A percentile compares a stretch with the other conserved stretches of the same genome.
phyloP scores from a whole-genome alignment of 495 filamentous ascomycete species.

The Bacidia gigantensis region DNA sequence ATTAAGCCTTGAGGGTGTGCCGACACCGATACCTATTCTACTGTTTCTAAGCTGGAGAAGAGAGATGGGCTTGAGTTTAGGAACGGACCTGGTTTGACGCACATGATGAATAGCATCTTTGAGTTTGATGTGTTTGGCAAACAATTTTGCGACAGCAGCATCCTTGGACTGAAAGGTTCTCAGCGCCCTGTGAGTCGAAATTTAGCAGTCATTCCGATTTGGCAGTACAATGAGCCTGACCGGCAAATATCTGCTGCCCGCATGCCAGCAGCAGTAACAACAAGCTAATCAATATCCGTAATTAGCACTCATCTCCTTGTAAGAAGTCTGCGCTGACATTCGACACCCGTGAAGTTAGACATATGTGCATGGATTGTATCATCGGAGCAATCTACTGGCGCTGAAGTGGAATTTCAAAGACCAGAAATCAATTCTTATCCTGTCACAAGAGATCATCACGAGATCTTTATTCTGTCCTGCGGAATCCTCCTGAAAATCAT shows the following conservation, averaged over 20 bases:
- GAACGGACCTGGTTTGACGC: slow-evolving; percentile 39
- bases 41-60: slow-evolving; percentile 1
- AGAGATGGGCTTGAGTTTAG: background rate
- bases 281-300: background rate
- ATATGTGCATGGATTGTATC: no score
- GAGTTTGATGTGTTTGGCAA: slow-evolving; percentile 96
- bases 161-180: slow-evolving; percentile 67
- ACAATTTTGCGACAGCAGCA: slow-evolving; percentile 71
- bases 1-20: slow-evolving; percentile 68
- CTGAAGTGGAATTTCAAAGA: no score
- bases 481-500: no score
- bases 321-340: no score
- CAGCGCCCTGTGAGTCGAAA: slow-evolving; percentile 40
- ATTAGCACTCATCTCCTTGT: no score
- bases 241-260: slow-evolving; percentile 11
- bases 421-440: no score
- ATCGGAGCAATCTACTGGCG: no score
- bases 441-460: no score
- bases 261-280: slow-evolving; percentile 9
- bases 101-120: slow-evolving; percentile 71
- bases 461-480: no score
- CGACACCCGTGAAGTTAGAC: no score
- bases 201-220: background rate
- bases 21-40: slow-evolving; percentile 73
- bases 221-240: background rate